phyloP scores from a whole-genome alignment of 2,329 filamentous ascomycete species.

The Aspergillus neoniger region DNA sequence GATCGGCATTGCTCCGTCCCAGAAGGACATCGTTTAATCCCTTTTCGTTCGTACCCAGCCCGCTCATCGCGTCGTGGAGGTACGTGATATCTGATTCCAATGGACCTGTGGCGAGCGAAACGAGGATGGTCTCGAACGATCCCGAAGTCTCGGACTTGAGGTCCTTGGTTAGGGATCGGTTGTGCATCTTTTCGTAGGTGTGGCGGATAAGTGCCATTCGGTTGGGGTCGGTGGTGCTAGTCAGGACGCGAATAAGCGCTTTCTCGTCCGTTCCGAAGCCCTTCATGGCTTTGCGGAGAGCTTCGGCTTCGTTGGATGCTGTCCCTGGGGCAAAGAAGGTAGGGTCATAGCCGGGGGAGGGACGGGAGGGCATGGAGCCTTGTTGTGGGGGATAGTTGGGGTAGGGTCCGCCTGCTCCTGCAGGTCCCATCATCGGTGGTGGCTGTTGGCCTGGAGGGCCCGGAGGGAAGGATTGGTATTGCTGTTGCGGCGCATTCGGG shows the following conservation, averaged over 20 bases:
- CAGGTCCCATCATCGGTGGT: conserved; percentile 3
- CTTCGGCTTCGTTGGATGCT: conserved; percentile 60
- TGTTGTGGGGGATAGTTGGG: not conserved
- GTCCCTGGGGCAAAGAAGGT: conserved; percentile 64
- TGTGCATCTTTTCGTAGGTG: conserved; percentile 63
- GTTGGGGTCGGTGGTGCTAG: conserved; percentile 66
- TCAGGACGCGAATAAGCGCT: conserved; percentile 65
- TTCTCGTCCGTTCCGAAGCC: conserved; percentile 52
- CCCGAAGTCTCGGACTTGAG: conserved; percentile 71
- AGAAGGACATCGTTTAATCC: conserved; percentile 79
- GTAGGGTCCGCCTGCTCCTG: not conserved
- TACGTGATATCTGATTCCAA: conserved; percentile 70
- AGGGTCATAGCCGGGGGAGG: conserved; percentile 71
- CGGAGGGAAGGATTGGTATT: conserved; percentile 8
- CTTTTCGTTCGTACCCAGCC: conserved; percentile 74
- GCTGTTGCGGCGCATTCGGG: not conserved
- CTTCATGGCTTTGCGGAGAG: conserved; percentile 77
- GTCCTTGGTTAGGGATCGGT: conserved; percentile 69
- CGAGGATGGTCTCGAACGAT: conserved; percentile 69
- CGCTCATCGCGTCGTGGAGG: conserved; percentile 55
- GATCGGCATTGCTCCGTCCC: conserved; percentile 73
- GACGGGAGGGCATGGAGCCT: conserved; percentile 51
- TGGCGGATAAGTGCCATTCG: conserved; percentile 66
- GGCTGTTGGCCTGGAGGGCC: conserved; percentile 6
- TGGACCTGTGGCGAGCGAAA: conserved; percentile 71